Evolutionary conservation across 1,139 yeast species (phyloP).

Genomic region (Kazachstania sp.): DNA sequence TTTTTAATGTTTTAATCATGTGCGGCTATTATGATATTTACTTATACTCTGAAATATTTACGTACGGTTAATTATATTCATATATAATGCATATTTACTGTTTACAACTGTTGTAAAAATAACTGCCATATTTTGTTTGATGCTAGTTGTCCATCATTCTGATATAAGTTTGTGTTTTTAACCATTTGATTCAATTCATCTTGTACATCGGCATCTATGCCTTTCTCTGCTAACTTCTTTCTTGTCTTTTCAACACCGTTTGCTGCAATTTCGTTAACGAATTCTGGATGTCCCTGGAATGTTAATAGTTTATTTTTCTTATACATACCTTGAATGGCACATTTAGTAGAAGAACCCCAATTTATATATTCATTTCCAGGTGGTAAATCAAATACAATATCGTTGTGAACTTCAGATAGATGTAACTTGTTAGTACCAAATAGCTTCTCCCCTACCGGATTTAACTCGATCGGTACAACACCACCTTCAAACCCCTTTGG

Average conservation of each 20-base stretch:
- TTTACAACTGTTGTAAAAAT: neutral
- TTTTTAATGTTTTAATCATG: no score
- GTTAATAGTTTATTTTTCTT: conserved; percentile 44
- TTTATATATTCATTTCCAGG: conserved; percentile 32
- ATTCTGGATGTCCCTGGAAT: conserved; percentile 91
- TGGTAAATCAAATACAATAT: conserved; percentile 50
- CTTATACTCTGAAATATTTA: no score
- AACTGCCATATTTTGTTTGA: neutral
- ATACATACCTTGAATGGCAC: conserved; percentile 56
- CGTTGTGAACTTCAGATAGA: conserved; percentile 63
- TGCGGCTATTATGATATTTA: no score
- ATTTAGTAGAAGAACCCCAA: conserved; percentile 47
- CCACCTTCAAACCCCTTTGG: conserved; percentile 70
- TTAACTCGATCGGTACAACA: conserved; percentile 42
- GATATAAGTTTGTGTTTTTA: neutral
- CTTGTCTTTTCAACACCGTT: conserved; percentile 7
- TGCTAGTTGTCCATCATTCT: neutral
- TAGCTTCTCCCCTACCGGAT: conserved; percentile 34
- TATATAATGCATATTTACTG: no score
- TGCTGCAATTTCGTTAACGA: conserved; percentile 33
- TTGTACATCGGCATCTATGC: neutral
- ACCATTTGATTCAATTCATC: conserved; percentile 1
- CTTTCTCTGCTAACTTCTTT: neutral
- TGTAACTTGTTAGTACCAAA: conserved; percentile 31
- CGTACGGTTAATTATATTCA: neutral